Evolutionary conservation across 129 eudicot species (phyloP).

Genomic region (Tanacetum coccineum): DNA sequence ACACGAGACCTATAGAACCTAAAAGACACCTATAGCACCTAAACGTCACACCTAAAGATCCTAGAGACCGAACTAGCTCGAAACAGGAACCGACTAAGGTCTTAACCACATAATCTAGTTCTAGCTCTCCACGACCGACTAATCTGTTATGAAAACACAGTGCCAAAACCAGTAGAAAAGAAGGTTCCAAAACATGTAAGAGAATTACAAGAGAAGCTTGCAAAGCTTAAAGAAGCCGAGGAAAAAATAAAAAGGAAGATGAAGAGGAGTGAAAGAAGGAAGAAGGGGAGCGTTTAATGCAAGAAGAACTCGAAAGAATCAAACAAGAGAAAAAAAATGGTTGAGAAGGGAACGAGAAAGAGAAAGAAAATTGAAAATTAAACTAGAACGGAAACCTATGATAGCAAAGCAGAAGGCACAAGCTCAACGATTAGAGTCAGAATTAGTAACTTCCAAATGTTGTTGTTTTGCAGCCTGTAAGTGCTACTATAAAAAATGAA

Average conservation of each 20-base stretch:
- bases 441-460: conserved; percentile 54
- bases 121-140: no score
- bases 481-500: no score
- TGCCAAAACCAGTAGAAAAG: conserved; percentile 54
- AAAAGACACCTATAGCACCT: no score
- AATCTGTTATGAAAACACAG: no score
- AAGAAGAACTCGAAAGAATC: conserved; percentile 58
- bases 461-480: no score
- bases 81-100: no score
- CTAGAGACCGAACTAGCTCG: no score
- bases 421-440: conserved; percentile 61
- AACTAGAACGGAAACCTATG: conserved; percentile 55
- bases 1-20: no score
- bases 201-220: conserved; percentile 81
- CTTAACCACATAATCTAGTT: no score
- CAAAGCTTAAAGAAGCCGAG: conserved; percentile 48
- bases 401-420: conserved; percentile 86
- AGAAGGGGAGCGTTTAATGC: conserved; percentile 67
- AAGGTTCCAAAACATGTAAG: conserved; percentile 71
- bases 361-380: conserved; percentile 67
- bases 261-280: conserved; percentile 76
- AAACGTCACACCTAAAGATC: no score
- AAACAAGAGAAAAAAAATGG: conserved; percentile 67
- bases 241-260: conserved; percentile 78
- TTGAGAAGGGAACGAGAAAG: conserved; percentile 67